Percentiles rank a stretch among this genome's conserved stretches.
These are phyloP conservation scores for Candida sp. DNA, from an alignment of 1,139 yeast species.

Conservation along the genomic window DNA sequence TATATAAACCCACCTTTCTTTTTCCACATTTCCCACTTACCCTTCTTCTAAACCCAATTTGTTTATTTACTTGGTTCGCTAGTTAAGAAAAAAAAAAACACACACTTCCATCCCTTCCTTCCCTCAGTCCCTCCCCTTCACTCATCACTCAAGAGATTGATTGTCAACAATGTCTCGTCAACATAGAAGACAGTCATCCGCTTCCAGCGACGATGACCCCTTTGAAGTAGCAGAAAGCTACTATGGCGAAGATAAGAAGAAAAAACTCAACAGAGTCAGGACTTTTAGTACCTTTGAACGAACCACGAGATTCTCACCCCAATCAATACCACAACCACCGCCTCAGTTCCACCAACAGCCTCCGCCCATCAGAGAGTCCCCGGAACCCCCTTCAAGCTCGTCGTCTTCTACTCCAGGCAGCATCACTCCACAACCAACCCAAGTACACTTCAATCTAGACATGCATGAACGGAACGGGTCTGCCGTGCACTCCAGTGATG, in stretches of 20 bases:
- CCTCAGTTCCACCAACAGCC: not conserved
- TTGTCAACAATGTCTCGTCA: not conserved
- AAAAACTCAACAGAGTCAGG: constrained; percentile 52
- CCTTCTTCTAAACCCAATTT: not conserved
- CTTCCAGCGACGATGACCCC: constrained; percentile 58
- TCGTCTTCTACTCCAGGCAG: constrained; percentile 11
- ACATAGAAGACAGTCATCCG: constrained; percentile 27
- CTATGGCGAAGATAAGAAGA: constrained; percentile 63
- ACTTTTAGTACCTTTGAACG: constrained; percentile 53
- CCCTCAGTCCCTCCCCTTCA: not conserved
- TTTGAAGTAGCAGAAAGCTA: constrained; percentile 70
- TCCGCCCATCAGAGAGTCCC: constrained; percentile 10
- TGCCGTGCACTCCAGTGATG: constrained; percentile 12
- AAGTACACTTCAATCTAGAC: constrained; percentile 10
- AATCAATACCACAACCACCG: constrained; percentile 5
- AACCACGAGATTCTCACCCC: constrained; percentile 12
- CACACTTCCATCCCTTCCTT: not conserved
- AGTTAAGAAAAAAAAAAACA: too few species aligned
- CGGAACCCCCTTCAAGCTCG: constrained; percentile 12
- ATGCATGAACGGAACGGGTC: constrained; percentile 5
- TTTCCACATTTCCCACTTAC: not conserved
- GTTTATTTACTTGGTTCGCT: too few species aligned
- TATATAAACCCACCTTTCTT: not conserved
- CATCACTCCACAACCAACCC: constrained; percentile 1
- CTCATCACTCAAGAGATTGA: not conserved